phyloP scores from a whole-genome alignment of 2,329 filamentous ascomycete genomes.

The Sarocladium oryzae region DNA sequence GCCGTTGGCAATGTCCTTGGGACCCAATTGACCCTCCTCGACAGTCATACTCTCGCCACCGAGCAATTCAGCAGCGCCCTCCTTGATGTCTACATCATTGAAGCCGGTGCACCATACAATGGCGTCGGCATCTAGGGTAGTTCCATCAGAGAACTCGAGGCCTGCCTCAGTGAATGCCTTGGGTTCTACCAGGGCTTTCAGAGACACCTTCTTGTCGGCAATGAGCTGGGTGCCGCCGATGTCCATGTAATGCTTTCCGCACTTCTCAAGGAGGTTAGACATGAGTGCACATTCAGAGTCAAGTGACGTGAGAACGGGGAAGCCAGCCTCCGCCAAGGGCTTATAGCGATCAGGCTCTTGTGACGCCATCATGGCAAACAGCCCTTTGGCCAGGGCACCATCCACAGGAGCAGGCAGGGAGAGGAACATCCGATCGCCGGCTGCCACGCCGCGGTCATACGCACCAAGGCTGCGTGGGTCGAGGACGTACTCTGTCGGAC shows the following conservation, averaged over 20 bases:
- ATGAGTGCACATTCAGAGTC: slow-evolving; percentile 14
- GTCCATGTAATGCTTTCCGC: slow-evolving; percentile 30
- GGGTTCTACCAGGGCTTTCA: slow-evolving; percentile 23
- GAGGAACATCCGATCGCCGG: slow-evolving; percentile 8
- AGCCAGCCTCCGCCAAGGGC: slow-evolving; percentile 25
- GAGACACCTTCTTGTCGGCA: slow-evolving; percentile 19
- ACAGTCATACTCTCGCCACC: not conserved
- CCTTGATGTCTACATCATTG: slow-evolving; percentile 22
- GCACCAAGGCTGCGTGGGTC: slow-evolving; percentile 18
- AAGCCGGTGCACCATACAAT: slow-evolving; percentile 32
- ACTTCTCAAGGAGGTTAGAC: slow-evolving; percentile 21
- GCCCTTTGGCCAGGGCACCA: slow-evolving; percentile 13
- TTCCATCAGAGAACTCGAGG: slow-evolving; percentile 24
- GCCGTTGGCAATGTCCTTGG: slow-evolving; percentile 20
- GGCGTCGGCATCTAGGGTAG: slow-evolving; percentile 22
- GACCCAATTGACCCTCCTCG: slow-evolving; percentile 6
- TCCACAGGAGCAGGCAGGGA: slow-evolving; percentile 17
- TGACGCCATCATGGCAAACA: slow-evolving; percentile 19
- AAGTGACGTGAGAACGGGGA: slow-evolving; percentile 27
- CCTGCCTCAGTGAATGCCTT: slow-evolving; percentile 21
- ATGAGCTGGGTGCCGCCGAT: slow-evolving; percentile 23
- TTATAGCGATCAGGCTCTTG: slow-evolving; percentile 28
- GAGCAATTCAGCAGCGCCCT: slow-evolving; percentile 10
- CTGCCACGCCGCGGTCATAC: slow-evolving; percentile 19
- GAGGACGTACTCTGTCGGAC: slow-evolving; percentile 22